Percentiles rank a stretch among this genome's conserved stretches.
phyloP scores from a whole-genome alignment of 78 protist species.

The Cyanophora paradoxa region DNA sequence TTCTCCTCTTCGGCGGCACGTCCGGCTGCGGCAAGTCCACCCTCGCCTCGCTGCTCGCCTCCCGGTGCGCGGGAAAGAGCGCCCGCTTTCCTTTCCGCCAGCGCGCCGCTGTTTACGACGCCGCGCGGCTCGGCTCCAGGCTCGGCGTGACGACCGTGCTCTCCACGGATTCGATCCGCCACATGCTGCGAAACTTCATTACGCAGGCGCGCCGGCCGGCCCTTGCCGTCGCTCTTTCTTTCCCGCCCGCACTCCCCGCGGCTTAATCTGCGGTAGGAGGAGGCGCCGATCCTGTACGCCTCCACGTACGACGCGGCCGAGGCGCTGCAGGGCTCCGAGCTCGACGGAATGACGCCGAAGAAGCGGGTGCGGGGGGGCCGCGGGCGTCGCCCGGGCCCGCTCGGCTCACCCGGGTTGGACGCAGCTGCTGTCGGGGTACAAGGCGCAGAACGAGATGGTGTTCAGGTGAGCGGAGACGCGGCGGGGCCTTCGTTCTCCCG shows the following conservation, averaged over 20 bases:
- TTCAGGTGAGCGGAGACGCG: too few species aligned
- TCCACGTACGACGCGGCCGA: conserved; percentile 32
- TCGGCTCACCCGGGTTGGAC: not conserved
- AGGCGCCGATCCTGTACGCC: conserved; percentile 18
- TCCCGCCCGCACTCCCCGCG: not conserved
- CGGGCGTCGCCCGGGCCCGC: not conserved
- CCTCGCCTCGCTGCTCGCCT: conserved; percentile 49
- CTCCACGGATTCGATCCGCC: conserved; percentile 63
- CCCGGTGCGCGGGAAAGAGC: not conserved
- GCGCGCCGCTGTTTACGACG: too few species aligned
- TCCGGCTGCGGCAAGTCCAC: conserved; percentile 68
- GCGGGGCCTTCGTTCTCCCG: too few species aligned
- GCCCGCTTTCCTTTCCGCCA: too few species aligned
- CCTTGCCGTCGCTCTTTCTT: too few species aligned
- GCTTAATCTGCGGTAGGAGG: not conserved
- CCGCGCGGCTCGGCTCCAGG: not conserved
- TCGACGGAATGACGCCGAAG: not conserved
- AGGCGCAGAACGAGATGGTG: not conserved
- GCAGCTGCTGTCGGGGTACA: not conserved
- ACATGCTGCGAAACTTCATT: conserved; percentile 34
- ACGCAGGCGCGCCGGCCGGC: too few species aligned
- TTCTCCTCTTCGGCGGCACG: conserved; percentile 56
- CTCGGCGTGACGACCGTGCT: conserved; percentile 58
- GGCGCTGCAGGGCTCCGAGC: not conserved
- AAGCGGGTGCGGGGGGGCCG: not conserved